Percentiles rank a stretch among this genome's conserved stretches.
These are phyloP conservation scores for Globisporangium iwayamae DNA, from an alignment of 352 stramenopile species.

Conservation along the genomic window DNA sequence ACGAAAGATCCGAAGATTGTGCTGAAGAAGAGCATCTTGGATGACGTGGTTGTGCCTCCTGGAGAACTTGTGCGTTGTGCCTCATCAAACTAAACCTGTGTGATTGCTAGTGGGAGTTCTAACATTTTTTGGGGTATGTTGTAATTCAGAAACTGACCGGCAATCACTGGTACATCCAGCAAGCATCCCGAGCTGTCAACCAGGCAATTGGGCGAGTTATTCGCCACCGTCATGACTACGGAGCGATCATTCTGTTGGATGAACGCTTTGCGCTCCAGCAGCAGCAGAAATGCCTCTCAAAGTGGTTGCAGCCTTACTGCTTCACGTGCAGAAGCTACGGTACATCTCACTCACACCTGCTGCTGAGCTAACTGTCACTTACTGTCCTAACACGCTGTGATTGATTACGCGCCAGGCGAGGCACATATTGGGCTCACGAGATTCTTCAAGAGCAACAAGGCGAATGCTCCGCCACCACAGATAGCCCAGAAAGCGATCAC, in stretches of 20 bases:
- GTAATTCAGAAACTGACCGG: constrained; percentile 83
- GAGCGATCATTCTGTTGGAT: constrained; percentile 97
- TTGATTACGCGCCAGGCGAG: constrained; percentile 38
- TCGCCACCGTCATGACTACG: constrained; percentile 97
- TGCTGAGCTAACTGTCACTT: background rate
- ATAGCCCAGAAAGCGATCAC: constrained; percentile 18
- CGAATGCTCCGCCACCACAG: constrained; percentile 25
- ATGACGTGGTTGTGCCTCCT: constrained; percentile 62
- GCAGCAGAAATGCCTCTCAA: constrained; percentile 92
- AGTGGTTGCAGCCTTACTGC: constrained; percentile 92
- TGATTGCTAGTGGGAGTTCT: background rate
- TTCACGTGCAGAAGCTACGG: constrained; percentile 62
- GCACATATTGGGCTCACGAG: constrained; percentile 77
- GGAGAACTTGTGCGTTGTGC: constrained; percentile 50
- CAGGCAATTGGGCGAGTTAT: constrained; percentile 99
- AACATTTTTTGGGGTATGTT: too few species aligned
- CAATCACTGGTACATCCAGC: constrained; percentile 98
- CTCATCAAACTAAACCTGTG: background rate
- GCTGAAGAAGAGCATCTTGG: constrained; percentile 96
- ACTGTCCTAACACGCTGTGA: background rate
- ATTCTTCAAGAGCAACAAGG: constrained; percentile 82
- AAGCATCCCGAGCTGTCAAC: constrained; percentile 97
- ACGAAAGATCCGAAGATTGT: constrained; percentile 97
- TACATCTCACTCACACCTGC: constrained; percentile 12
- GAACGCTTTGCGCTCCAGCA: constrained; percentile 92